phyloP scores from a whole-genome alignment of 495 filamentous ascomycete genomes.

The Xylaria grammica region DNA sequence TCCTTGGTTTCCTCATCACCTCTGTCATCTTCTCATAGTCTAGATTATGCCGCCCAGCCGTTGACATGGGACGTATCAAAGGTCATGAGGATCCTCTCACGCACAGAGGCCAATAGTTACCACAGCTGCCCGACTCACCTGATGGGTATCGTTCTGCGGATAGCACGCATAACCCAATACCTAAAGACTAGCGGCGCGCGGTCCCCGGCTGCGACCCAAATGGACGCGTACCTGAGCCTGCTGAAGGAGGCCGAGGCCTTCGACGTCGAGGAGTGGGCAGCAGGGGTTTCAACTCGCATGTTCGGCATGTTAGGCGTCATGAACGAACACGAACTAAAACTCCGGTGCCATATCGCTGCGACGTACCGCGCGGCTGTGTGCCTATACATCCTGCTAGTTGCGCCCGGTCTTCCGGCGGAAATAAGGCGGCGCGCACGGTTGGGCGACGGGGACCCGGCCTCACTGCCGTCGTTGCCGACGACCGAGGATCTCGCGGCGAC shows the following conservation, averaged over 20 bases:
- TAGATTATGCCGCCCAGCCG: slow-evolving; percentile 12
- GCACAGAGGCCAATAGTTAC: slow-evolving; percentile 52
- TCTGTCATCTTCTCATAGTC: slow-evolving; percentile 10
- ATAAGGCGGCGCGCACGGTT: slow-evolving; percentile 6
- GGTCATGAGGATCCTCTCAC: slow-evolving; percentile 41
- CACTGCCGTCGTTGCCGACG: slow-evolving; percentile 43
- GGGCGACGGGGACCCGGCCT: slow-evolving; percentile 31
- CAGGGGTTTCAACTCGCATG: slow-evolving; percentile 33
- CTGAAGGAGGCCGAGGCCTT: slow-evolving; percentile 38
- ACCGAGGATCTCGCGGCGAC: slow-evolving; percentile 49
- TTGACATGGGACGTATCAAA: slow-evolving; percentile 30
- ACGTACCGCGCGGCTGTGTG: slow-evolving; percentile 52
- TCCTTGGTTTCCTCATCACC: slow-evolving; percentile 47
- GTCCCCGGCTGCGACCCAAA: slow-evolving; percentile 22
- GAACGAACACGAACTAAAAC: slow-evolving; percentile 37
- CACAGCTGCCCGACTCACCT: slow-evolving; percentile 51
- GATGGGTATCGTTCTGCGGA: slow-evolving; percentile 42
- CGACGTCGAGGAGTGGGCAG: slow-evolving; percentile 45
- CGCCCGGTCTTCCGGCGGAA: slow-evolving; percentile 27
- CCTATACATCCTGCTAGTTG: slow-evolving; percentile 42
- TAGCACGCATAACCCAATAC: slow-evolving; percentile 38
- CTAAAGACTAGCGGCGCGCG: slow-evolving; percentile 16
- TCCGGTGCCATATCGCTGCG: slow-evolving; percentile 49
- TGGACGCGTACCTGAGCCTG: slow-evolving; percentile 33
- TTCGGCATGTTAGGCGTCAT: slow-evolving; percentile 26